phyloP scores from a whole-genome alignment of 495 filamentous ascomycete species.

The Terfezia boudieri region DNA sequence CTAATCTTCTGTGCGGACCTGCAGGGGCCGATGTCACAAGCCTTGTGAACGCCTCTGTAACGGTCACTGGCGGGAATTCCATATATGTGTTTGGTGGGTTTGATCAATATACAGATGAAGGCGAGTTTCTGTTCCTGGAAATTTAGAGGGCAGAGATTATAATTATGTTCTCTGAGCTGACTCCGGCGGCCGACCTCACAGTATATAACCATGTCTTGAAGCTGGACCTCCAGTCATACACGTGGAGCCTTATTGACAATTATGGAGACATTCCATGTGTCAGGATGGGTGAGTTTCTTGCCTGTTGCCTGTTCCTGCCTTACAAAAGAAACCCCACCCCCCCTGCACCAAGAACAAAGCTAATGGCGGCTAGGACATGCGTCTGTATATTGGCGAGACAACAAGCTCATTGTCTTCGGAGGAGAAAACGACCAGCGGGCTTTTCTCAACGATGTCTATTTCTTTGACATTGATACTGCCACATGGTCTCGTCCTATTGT shows the following conservation, averaged over 20 bases:
- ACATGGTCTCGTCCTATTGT: slow-evolving; percentile 85
- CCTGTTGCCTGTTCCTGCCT: background rate
- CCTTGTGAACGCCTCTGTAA: slow-evolving; percentile 91
- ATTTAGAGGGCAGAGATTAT: background rate
- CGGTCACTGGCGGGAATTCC: slow-evolving; percentile 82
- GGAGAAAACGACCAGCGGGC: slow-evolving; percentile 94
- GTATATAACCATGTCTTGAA: slow-evolving; percentile 95
- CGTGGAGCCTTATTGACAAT: slow-evolving; percentile 93
- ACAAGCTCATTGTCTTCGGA: slow-evolving; percentile 86
- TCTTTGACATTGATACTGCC: slow-evolving; percentile 80
- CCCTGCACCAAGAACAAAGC: background rate
- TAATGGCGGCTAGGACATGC: slow-evolving; percentile 48
- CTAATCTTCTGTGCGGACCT: slow-evolving; percentile 22
- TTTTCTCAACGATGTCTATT: slow-evolving; percentile 84
- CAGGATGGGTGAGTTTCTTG: slow-evolving; percentile 55
- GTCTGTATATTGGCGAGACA: slow-evolving; percentile 78
- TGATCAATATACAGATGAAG: slow-evolving; percentile 94
- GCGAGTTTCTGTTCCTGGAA: slow-evolving; percentile 19
- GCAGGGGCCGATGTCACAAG: slow-evolving; percentile 71
- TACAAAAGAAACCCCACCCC: slow-evolving; percentile 1
- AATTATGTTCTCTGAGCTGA: too few relatives aligned
- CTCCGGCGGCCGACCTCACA: slow-evolving; percentile 9
- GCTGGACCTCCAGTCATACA: slow-evolving; percentile 60
- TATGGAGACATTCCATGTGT: slow-evolving; percentile 97
- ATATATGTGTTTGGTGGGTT: slow-evolving; percentile 99